Evolutionary conservation across 2,329 filamentous ascomycete genomes (phyloP).

Genomic region (Zopfia rhizophila): DNA sequence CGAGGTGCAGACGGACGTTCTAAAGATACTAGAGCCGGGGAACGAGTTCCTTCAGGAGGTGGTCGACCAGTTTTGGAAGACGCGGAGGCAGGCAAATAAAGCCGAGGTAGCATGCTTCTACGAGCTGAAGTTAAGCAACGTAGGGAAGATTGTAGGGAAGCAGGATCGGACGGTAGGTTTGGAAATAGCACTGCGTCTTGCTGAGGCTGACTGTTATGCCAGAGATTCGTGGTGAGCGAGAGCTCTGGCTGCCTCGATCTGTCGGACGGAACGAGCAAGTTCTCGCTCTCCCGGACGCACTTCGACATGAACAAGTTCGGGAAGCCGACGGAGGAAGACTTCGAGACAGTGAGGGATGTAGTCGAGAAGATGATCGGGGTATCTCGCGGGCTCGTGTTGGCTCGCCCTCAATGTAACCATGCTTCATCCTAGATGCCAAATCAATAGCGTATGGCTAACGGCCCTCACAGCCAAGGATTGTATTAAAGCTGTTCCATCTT

Average conservation of each 20-base stretch:
- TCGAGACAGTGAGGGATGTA: conserved; percentile 29
- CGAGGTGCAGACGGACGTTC: conserved; percentile 25
- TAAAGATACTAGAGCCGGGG: conserved; percentile 33
- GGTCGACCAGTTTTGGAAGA: conserved; percentile 32
- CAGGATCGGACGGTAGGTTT: conserved; percentile 29
- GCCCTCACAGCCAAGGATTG: no score
- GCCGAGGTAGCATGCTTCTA: conserved; percentile 33
- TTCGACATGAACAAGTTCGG: conserved; percentile 39
- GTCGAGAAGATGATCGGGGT: conserved; percentile 26
- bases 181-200: conserved; percentile 4
- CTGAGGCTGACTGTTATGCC: conserved; percentile 7
- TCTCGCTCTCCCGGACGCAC: conserved; percentile 32
- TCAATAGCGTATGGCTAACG: no score
- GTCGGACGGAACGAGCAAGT: conserved; percentile 26
- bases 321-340: conserved; percentile 31
- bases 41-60: conserved; percentile 36
- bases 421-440: conserved; percentile 9
- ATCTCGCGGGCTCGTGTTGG: conserved; percentile 17
- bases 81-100: conserved; percentile 26
- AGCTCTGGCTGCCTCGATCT: conserved; percentile 34
- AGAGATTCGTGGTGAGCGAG: conserved; percentile 34
- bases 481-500: no score
- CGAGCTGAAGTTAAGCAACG: conserved; percentile 36
- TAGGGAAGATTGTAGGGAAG: conserved; percentile 38
- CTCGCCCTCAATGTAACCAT: conserved; percentile 29